phyloP scores from a whole-genome alignment of 257 asterid species.

The Ajuga chamaepitys region DNA sequence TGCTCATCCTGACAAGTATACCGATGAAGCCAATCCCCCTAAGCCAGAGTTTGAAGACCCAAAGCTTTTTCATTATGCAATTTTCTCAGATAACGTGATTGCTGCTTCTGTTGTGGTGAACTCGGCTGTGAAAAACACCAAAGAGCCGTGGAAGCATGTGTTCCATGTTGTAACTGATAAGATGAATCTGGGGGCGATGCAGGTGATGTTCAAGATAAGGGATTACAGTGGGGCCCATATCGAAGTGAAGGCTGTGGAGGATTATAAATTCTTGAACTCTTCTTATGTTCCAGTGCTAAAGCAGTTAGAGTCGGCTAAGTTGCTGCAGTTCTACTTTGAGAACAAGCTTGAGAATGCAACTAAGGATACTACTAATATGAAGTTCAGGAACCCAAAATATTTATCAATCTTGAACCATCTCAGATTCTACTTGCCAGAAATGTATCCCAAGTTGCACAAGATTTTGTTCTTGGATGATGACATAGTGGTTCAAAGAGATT shows the following conservation, averaged over 20 bases:
- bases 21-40: constrained; percentile 55
- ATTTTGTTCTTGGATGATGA: constrained; percentile 77
- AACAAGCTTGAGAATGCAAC: constrained; percentile 74
- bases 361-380: constrained; percentile 74
- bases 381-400: constrained; percentile 76
- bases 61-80: constrained; percentile 63
- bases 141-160: constrained; percentile 69
- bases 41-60: constrained; percentile 70
- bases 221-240: constrained; percentile 66
- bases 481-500: constrained; percentile 66
- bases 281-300: constrained; percentile 67
- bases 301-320: constrained; percentile 65
- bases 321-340: constrained; percentile 66
- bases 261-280: constrained; percentile 62
- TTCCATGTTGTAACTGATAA: constrained; percentile 78
- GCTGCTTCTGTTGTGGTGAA: constrained; percentile 85
- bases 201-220: constrained; percentile 67
- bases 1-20: constrained; percentile 64
- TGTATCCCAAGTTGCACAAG: constrained; percentile 72
- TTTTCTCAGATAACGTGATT: constrained; percentile 70
- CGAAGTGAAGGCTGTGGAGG: constrained; percentile 77
- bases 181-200: constrained; percentile 82
- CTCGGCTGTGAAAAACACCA: constrained; percentile 63
- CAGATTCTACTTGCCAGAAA: constrained; percentile 70
- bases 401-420: constrained; percentile 67